These are phyloP conservation scores for Globisporangium lucens DNA, from an alignment of 352 stramenopile species.

Conservation along the genomic window DNA sequence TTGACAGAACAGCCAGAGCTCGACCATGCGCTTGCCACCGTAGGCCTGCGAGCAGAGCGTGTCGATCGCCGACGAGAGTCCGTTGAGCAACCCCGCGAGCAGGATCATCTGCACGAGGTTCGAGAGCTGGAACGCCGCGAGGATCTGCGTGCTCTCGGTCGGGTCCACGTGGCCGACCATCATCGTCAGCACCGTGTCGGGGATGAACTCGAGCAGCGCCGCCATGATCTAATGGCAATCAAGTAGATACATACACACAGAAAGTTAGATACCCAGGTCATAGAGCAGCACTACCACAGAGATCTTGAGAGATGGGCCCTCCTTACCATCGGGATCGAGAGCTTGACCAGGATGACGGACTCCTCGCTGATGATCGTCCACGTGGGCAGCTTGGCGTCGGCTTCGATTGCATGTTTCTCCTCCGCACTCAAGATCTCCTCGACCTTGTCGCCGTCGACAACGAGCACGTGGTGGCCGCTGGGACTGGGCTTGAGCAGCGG, in stretches of 20 bases:
- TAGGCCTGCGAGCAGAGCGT: conserved; percentile 73
- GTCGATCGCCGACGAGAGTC: conserved; percentile 70
- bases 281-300: neutral
- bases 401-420: neutral
- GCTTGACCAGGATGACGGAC: neutral
- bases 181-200: neutral
- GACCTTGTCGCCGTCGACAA: neutral
- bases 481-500: neutral
- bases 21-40: too few species aligned
- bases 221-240: neutral
- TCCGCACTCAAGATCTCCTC: neutral
- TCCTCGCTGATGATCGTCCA: neutral
- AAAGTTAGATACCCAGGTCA: neutral
- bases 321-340: neutral
- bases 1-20: too few species aligned
- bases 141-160: neutral
- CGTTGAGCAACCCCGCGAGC: neutral
- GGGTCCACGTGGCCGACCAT: neutral
- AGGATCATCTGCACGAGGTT: neutral
- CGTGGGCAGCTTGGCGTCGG: neutral
- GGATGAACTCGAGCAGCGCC: neutral
- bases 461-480: neutral
- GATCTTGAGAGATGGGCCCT: neutral
- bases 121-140: neutral
- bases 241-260: neutral